phyloP scores from a whole-genome alignment of 768 basidiomycete species.

The Suillus americanus region DNA sequence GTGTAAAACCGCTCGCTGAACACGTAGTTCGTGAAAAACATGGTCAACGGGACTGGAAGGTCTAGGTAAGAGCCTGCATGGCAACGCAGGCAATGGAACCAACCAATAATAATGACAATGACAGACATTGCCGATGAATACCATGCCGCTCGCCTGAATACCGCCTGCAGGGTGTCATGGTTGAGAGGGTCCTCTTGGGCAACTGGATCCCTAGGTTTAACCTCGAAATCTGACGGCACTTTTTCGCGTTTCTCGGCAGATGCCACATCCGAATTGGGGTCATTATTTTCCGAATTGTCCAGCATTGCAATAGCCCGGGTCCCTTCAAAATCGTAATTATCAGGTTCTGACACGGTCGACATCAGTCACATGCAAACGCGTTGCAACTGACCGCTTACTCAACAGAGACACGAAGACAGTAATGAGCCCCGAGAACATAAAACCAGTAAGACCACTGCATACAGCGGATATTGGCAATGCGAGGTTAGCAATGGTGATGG shows the following conservation, averaged over 20 bases:
- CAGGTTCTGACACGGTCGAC: conserved; percentile 21
- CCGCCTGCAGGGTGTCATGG: conserved; percentile 17
- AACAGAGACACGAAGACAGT: conserved; percentile 31
- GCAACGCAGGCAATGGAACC: neutral
- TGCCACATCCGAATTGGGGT: conserved; percentile 3
- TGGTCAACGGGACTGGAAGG: conserved; percentile 30
- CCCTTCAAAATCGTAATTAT: conserved; percentile 34
- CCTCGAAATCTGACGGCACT: neutral
- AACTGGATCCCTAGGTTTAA: neutral
- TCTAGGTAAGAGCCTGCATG: neutral
- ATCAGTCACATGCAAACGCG: neutral
- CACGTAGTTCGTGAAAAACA: conserved; percentile 37
- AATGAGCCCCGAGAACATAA: conserved; percentile 31
- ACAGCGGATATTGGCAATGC: conserved; percentile 36
- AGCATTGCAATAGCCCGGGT: conserved; percentile 33
- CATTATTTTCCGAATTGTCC: conserved; percentile 10
- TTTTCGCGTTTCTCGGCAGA: conserved; percentile 12
- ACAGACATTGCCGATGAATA: conserved; percentile 27
- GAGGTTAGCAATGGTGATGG: conserved; percentile 33
- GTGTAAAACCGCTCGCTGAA: conserved; percentile 33
- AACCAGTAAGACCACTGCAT: conserved; percentile 32
- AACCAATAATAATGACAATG: conserved; percentile 29
- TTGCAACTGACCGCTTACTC: conserved; percentile 24
- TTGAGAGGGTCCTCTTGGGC: conserved; percentile 2
- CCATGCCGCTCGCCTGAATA: conserved; percentile 31